These are phyloP conservation scores for Ceratocystiopsis minuta DNA, from an alignment of 2,329 filamentous ascomycete genomes.

Conservation along the genomic window DNA sequence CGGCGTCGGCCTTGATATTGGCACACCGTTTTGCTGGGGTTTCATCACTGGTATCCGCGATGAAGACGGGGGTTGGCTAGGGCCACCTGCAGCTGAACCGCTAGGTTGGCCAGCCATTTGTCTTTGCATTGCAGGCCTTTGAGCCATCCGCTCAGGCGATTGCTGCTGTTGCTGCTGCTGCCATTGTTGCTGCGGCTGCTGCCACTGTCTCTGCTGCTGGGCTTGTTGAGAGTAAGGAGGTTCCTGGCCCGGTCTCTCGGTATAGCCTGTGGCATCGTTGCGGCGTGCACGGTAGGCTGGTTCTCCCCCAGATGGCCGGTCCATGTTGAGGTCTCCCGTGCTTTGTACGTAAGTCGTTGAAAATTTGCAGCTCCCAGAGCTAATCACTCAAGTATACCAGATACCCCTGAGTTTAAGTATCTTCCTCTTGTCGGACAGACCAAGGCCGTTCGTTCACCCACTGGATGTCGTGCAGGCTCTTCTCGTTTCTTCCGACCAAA, in stretches of 20 bases:
- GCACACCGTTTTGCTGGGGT: constrained; percentile 20
- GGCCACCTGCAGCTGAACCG: too few relatives aligned
- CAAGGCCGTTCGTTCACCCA: too few relatives aligned
- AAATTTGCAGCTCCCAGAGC: too few relatives aligned
- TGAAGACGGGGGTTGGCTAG: background rate
- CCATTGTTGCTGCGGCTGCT: background rate
- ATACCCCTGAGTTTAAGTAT: too few relatives aligned
- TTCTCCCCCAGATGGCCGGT: too few relatives aligned
- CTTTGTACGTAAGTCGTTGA: too few relatives aligned
- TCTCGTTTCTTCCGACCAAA: too few relatives aligned
- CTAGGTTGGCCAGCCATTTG: too few relatives aligned
- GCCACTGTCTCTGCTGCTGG: background rate
- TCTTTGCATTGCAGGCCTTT: constrained; percentile 5
- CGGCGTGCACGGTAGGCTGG: constrained; percentile 10
- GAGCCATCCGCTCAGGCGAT: constrained; percentile 10
- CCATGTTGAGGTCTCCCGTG: too few relatives aligned
- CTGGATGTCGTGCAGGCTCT: too few relatives aligned
- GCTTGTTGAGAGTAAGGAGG: background rate
- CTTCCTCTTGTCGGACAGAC: too few relatives aligned
- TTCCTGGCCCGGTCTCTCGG: constrained; percentile 9
- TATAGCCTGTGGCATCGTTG: constrained; percentile 13
- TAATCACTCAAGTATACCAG: too few relatives aligned
- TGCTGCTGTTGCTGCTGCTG: background rate
- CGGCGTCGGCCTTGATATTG: constrained; percentile 35
- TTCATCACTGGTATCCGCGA: constrained; percentile 10